phyloP scores from a whole-genome alignment of 2,329 filamentous ascomycete species.

The Cordyceps cicadae region DNA sequence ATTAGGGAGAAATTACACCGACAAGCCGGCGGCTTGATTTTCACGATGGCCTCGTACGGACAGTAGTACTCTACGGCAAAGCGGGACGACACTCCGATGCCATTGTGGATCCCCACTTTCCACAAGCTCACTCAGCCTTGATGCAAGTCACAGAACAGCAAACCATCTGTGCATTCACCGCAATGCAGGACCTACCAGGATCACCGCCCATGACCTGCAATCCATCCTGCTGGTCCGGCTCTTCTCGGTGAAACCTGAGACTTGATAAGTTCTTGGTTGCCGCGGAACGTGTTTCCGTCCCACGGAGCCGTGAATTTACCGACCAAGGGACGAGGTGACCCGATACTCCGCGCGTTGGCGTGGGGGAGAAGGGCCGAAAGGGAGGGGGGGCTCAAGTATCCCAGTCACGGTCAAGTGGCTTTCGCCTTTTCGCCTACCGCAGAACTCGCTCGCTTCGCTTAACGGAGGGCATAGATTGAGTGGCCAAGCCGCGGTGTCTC shows the following conservation, averaged over 20 bases:
- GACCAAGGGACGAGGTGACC: neutral
- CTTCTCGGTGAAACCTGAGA: constrained; percentile 1
- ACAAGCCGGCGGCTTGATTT: neutral
- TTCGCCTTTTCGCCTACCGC: neutral
- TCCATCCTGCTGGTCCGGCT: neutral
- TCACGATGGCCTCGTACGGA: too few species aligned
- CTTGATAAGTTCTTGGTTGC: neutral
- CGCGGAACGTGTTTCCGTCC: neutral
- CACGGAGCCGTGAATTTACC: neutral
- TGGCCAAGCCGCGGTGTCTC: too few species aligned
- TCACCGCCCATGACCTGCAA: neutral
- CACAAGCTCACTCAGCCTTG: neutral
- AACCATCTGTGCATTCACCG: neutral
- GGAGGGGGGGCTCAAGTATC: neutral
- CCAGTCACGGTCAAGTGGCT: neutral
- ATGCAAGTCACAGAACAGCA: neutral
- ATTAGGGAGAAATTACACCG: neutral
- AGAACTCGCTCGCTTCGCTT: neutral
- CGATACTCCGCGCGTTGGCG: constrained; percentile 5
- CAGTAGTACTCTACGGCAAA: neutral
- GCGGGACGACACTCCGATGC: constrained; percentile 1
- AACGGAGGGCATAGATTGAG: too few species aligned
- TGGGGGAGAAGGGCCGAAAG: constrained; percentile 10
- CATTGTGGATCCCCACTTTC: neutral
- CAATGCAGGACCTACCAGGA: neutral